phyloP scores from a whole-genome alignment of 768 basidiomycete genomes.

The Rhizopogon vesiculosus region DNA sequence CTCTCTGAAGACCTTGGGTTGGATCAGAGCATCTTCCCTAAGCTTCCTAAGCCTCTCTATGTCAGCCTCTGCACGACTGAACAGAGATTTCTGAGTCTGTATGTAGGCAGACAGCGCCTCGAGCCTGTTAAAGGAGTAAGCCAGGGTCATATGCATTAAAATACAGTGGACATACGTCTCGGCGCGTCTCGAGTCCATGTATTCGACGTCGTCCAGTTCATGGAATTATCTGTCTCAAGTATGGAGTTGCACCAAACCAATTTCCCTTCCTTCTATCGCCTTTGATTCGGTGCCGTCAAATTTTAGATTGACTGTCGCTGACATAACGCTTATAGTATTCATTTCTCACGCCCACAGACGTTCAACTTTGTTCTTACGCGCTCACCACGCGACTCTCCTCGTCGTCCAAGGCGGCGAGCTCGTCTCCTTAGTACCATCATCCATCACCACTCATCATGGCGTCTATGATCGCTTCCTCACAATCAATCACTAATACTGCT shows the following conservation, averaged over 20 bases:
- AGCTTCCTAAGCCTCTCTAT: conserved; percentile 50
- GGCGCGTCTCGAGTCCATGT: conserved; percentile 30
- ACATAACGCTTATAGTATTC: conserved; percentile 11
- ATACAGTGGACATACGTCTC: conserved; percentile 23
- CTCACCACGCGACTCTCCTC: conserved; percentile 12
- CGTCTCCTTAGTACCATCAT: conserved; percentile 12
- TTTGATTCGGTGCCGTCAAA: conserved; percentile 9
- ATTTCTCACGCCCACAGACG: conserved; percentile 19
- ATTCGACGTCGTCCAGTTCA: conserved; percentile 27
- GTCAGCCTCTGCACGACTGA: conserved; percentile 59
- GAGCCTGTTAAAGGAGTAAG: conserved; percentile 14
- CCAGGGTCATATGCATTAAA: conserved; percentile 1
- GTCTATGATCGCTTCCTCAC: conserved; percentile 6
- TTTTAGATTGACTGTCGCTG: conserved; percentile 4
- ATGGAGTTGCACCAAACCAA: not conserved
- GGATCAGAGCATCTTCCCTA: conserved; percentile 31
- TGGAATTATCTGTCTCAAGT: conserved; percentile 16
- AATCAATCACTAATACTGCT: conserved; percentile 23
- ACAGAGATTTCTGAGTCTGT: conserved; percentile 51
- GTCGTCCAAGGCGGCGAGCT: conserved; percentile 24
- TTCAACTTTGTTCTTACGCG: not conserved
- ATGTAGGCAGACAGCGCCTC: conserved; percentile 68
- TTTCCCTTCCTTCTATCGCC: not conserved
- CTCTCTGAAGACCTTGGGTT: conserved; percentile 30
- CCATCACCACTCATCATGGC: conserved; percentile 21